Conservation (phyloP, 1,139 yeast species). For the Petasospora rhodanensis region DNA sequence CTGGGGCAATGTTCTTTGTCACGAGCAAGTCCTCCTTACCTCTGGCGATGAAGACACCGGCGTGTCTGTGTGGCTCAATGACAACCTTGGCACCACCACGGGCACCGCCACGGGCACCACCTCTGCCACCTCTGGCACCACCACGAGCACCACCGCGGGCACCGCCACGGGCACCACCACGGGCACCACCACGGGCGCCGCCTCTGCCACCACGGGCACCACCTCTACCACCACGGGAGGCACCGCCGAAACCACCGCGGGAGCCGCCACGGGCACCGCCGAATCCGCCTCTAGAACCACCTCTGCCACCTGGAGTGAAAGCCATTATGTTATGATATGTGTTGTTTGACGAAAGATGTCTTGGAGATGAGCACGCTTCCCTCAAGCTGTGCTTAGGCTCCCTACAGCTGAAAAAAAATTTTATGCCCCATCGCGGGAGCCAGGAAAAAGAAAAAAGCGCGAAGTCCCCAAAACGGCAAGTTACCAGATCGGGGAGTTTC, state of each 20-base stretch:
- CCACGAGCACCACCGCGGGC: slow-evolving; percentile 57
- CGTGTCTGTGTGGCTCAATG: slow-evolving; percentile 97
- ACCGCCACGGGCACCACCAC: slow-evolving; percentile 64
- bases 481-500: not conserved
- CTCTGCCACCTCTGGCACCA: slow-evolving; percentile 79
- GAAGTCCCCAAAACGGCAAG: slow-evolving; percentile 1
- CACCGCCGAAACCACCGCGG: slow-evolving; percentile 49
- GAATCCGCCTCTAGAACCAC: slow-evolving; percentile 41
- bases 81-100: slow-evolving; percentile 93
- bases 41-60: slow-evolving; percentile 97
- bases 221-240: slow-evolving; percentile 52
- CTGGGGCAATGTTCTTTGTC: slow-evolving; percentile 95
- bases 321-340: slow-evolving; percentile 39
- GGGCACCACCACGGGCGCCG: slow-evolving; percentile 51
- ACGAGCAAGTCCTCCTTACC: slow-evolving; percentile 98
- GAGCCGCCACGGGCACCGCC: slow-evolving; percentile 33
- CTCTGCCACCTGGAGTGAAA: slow-evolving; percentile 49
- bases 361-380: too few species aligned
- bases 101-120: slow-evolving; percentile 79
- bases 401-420: slow-evolving; percentile 12
- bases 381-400: too few species aligned
- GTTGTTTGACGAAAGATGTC: too few species aligned
- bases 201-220: slow-evolving; percentile 48
- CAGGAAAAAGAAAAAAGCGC: slow-evolving; percentile 1
- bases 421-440: slow-evolving; percentile 13